Evolutionary conservation across 2,329 filamentous ascomycete species (phyloP), one percentile per base, ranked within the genome.

Genomic region (Pestalotiopsis sp.): DNA sequence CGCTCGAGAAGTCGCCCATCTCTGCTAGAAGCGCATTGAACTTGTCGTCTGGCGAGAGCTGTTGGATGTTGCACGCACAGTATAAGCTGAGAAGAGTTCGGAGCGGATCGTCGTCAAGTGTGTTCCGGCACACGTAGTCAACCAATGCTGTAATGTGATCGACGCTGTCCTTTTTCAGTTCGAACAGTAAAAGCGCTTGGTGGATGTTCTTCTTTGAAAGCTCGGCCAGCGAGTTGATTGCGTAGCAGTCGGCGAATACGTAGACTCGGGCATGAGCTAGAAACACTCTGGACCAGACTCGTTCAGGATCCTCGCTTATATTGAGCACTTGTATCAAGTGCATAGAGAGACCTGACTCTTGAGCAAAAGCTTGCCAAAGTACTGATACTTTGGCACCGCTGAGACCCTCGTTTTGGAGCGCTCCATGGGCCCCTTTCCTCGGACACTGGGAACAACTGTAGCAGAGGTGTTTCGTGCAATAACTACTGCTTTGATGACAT

Each of bases 181-280:
- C 23, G 17, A 36, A 27, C 3, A 7, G 6, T 14, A 59, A 4
- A 11, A 59, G 57, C 31, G 57, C 25, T 7, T 36, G 23, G 7
- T 59, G 57, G 3, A 59, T 25, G 3, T 36, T 59, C 27, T 2
- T 27, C 3, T 36, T 27, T 6, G 57, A n/a, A 3, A 59, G 23
- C 1, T 27, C 23, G 6, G 57, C 57, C 2, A 66, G 71, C 75
- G 65, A 59, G 63, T 9, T 4, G 69, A 68, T 80, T 39, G 76
- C 73, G 70, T 82, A 82, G 64, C 76, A 80, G 67, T 85, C 80
- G 0, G 82, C 79, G 20, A 84, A 74, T 2, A 79, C 74, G 59
- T 81, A 83, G 3, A 84, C 70, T 25, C 73, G 75, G 1, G 79
- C 81, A 70, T 82, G 80, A n/a, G 73, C 76, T 5, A 83, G 73